Percentiles rank a stretch among this genome's conserved stretches.
Evolutionary conservation across 768 basidiomycete genomes (phyloP).

Genomic region (Terana coerulea): DNA sequence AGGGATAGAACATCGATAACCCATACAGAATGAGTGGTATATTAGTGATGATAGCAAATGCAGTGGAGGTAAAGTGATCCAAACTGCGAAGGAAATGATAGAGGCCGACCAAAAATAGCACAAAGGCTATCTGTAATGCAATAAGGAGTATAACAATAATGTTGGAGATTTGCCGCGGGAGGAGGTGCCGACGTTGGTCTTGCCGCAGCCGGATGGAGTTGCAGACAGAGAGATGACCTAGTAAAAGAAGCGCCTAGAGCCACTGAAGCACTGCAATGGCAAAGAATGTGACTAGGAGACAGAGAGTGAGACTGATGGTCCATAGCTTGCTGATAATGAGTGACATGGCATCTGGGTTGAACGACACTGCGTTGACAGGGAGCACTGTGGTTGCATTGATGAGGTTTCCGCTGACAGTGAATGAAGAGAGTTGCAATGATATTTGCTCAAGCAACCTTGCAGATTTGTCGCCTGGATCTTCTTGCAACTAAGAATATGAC

Average conservation of each 20-base stretch:
- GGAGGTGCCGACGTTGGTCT: not conserved
- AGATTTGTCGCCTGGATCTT: constrained; percentile 1
- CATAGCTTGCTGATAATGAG: constrained; percentile 22
- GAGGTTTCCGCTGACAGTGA: not conserved
- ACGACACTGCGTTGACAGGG: not conserved
- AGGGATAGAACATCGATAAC: not conserved
- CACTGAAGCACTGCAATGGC: constrained; percentile 28
- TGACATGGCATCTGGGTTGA: not conserved
- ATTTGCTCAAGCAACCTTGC: constrained; percentile 10
- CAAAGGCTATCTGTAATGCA: constrained; percentile 6
- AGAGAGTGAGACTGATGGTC: constrained; percentile 22
- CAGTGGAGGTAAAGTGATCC: not conserved
- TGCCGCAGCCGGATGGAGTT: constrained; percentile 6
- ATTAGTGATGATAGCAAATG: not conserved
- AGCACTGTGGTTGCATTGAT: constrained; percentile 11
- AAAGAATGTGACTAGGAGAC: constrained; percentile 21
- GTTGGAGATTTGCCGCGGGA: constrained; percentile 4
- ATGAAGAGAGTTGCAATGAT: constrained; percentile 6
- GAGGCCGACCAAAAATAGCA: constrained; percentile 11
- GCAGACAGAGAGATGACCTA: not conserved
- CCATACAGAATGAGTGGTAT: constrained; percentile 1
- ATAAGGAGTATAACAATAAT: constrained; percentile 11
- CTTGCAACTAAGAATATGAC: constrained; percentile 6
- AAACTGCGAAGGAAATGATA: constrained; percentile 1
- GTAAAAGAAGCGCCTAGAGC: constrained; percentile 13